phyloP scores from a whole-genome alignment of 2,329 filamentous ascomycete species.

The Talaromyces sp. region DNA sequence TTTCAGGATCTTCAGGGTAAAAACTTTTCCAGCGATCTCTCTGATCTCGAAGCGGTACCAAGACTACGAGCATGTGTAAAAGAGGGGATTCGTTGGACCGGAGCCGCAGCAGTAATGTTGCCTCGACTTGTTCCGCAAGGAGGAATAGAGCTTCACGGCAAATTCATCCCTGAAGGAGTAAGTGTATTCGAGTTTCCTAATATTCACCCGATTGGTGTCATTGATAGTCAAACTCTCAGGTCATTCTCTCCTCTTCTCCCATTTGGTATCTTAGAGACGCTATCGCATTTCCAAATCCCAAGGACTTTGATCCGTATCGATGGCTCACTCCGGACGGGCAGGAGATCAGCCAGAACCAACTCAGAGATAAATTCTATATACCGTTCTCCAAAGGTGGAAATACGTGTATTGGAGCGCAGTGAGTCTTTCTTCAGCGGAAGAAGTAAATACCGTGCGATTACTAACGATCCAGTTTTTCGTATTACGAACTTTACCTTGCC shows the following conservation, averaged over 20 bases:
- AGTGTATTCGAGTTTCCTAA: background rate
- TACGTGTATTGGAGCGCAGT: constrained; percentile 10
- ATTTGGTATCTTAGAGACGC: constrained; percentile 3
- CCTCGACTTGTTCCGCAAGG: background rate
- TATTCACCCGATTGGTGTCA: background rate
- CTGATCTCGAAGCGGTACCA: constrained; percentile 5
- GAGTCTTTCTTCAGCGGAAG: background rate
- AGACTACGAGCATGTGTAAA: constrained; percentile 14
- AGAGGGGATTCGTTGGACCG: constrained; percentile 19
- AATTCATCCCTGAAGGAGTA: background rate
- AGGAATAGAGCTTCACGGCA: background rate
- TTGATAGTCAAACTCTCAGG: background rate
- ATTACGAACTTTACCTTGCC: constrained; percentile 2
- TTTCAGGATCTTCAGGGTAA: background rate
- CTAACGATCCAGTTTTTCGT: background rate
- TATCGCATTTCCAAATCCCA: background rate
- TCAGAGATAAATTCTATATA: constrained; percentile 8
- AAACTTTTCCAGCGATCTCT: background rate
- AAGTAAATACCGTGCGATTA: too few species aligned
- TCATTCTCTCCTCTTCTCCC: constrained; percentile 1
- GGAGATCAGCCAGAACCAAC: background rate
- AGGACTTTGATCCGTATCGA: background rate
- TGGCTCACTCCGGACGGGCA: background rate
- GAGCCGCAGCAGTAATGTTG: background rate
- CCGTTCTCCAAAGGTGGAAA: constrained; percentile 1